Conservation (phyloP, 1,139 yeast genomes). For the Sugiyamaella neomexicana region DNA sequence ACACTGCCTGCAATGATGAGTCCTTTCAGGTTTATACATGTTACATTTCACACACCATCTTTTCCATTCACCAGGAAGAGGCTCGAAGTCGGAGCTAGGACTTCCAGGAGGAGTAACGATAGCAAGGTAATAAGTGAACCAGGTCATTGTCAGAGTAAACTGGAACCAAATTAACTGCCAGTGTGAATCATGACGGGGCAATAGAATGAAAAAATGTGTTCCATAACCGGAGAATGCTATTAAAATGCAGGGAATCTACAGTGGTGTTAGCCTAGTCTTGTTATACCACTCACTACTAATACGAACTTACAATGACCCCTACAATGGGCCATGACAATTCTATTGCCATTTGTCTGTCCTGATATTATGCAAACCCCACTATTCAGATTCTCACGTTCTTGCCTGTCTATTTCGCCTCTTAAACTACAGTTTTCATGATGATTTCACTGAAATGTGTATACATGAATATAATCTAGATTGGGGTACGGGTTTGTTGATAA, state of each 20-base stretch:
- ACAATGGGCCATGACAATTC: slow-evolving; percentile 37
- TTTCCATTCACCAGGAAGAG: slow-evolving; percentile 49
- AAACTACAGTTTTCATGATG: too few relatives aligned
- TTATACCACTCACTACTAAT: background rate
- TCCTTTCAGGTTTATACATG: slow-evolving; percentile 66
- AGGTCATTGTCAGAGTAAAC: slow-evolving; percentile 54
- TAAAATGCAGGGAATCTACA: slow-evolving; percentile 61
- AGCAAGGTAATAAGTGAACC: slow-evolving; percentile 71
- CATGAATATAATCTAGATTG: background rate
- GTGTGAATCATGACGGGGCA: slow-evolving; percentile 45
- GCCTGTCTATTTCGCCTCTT: background rate
- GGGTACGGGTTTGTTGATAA: background rate
- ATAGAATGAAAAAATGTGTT: slow-evolving; percentile 58
- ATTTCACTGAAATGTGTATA: too few relatives aligned
- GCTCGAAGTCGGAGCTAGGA: slow-evolving; percentile 49
- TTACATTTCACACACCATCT: slow-evolving; percentile 69
- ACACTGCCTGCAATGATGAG: slow-evolving; percentile 71
- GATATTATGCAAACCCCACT: background rate
- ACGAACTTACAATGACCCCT: slow-evolving; percentile 31
- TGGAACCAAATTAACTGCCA: slow-evolving; percentile 52
- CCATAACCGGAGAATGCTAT: slow-evolving; percentile 66
- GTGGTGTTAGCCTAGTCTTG: background rate
- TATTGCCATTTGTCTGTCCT: slow-evolving; percentile 28
- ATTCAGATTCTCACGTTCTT: too few relatives aligned
- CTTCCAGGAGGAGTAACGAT: slow-evolving; percentile 59